Evolutionary conservation across 352 stramenopile genomes (phyloP), one percentile per base, ranked within the genome.

Genomic region (Pythium rhizo-oryzae): DNA sequence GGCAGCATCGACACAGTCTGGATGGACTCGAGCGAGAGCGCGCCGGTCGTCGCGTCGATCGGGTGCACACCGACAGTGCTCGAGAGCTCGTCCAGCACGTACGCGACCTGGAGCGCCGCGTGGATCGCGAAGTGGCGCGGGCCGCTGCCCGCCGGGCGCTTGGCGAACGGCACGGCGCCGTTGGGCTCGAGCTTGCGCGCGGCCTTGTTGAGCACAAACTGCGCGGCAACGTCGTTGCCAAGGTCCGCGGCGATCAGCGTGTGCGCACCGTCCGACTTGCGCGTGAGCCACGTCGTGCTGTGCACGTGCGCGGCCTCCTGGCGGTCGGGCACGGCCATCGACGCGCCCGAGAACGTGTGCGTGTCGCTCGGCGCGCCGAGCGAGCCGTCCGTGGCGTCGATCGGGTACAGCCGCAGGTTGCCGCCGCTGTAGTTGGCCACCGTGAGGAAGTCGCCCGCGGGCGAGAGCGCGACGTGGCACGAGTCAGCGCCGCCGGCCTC

Each of bases 121-220:
- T 89, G 87, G n/a, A 96, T 67, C n/a, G 80, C 84, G 19, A 96
- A 74, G 74, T 96, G 87, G n/a, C 85, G 84, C 4, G 87, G 87
- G 0, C 87, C 87, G 11, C 75, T 82, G 39, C 80, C 87, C 2
- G 78, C 53, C 1, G 80, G 76, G 37, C 81, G 67, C 33, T 69
- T 65, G 25, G 85, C 71, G 61, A 89, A 87, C 51, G 72, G 66
- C 41, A 71, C 64, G 3, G 77, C 39, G n/a, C 71, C 24, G 44
- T 79, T 78, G 50, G 52, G n/a, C 19, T 51, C 46, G 33, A 92
- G 74, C 60, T 77, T 88, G 53, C 85, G 76, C 18, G 25, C 71
- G 1, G 47, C 46, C 16, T 30, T 60, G 55, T 93, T 66, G 18
- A 93, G 62, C 25, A 66, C 74, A 56, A 89, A 84, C 68, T 94